Base-by-base conservation (phyloP, 2,329 filamentous ascomycete species). In the Aspergillus spinulosporus region DNA sequence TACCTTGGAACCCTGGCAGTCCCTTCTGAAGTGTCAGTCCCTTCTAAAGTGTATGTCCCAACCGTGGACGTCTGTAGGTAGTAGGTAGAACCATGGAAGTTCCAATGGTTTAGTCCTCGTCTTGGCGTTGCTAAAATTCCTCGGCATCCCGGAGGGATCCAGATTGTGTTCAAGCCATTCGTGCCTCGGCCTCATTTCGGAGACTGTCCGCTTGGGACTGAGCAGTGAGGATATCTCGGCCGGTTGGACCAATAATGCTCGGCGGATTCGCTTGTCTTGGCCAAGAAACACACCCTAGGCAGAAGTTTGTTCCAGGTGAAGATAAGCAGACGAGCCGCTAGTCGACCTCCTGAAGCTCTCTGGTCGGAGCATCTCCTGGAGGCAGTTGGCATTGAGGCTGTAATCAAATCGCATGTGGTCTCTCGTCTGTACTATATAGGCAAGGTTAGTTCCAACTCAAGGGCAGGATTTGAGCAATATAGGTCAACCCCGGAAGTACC, bases 111-210 rank as follows among this genome's bases (percentile, higher is more conserved):
- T 21, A 21, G 21, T 21, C 21, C 21, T 21, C 21, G 21, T 21
- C 21, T 21, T 21, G 21, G 21, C 21, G 21, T 21, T 21, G 21
- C 21, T 21, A 21, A 21, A 21, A 21, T 21, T 12, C 29, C 46
- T 49, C 46, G 45, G 52, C 31, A 54, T 49, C 31, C 46, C 52
- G 45, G 15, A 39, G 36, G n/a, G 12, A 7, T 26, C 29, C 45
- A 32, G 14, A 43, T 42, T 47, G 44, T 31, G 36, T 37, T 37
- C 28, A 26, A n/a, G 21, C 12, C 14, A 15, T 39, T 21, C 39
- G 28, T 43, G 12, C 26, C 39, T 15, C 5, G 21, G 28, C 15
- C 37, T 40, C 14, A 6, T 40, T 12, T 8, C 47, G 47, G 47
- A 40, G 47, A 29, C 31, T 40, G 36, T 49, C 47, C 47, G 47